Percentiles rank a stretch among this genome's conserved stretches.
Evolutionary conservation across 1,284 basidiomycete genomes (phyloP).

Genomic region (Cryptococcus maquisensis): DNA sequence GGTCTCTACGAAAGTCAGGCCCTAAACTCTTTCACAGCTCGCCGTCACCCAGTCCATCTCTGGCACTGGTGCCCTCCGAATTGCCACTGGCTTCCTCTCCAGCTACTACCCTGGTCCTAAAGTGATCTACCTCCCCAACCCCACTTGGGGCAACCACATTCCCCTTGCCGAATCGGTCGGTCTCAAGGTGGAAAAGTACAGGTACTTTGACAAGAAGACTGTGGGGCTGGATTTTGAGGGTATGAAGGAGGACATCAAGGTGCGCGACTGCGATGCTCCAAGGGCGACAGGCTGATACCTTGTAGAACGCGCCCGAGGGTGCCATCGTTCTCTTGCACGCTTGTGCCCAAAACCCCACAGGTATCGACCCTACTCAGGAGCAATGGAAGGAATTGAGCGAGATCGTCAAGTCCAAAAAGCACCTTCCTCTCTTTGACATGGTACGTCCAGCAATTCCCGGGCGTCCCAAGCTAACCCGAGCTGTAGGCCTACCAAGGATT

Average conservation of each 20-base stretch:
- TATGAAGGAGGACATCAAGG: conserved; percentile 79
- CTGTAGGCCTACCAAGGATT: conserved; percentile 97
- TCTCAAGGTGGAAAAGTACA: conserved; percentile 85
- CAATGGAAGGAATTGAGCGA: conserved; percentile 93
- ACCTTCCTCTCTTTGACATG: conserved; percentile 60
- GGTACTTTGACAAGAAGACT: conserved; percentile 92
- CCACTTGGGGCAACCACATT: conserved; percentile 98
- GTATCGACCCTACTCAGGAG: conserved; percentile 87
- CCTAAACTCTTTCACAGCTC: conserved; percentile 54
- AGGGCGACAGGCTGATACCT: not conserved
- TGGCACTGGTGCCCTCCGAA: conserved; percentile 94
- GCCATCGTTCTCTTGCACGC: conserved; percentile 40
- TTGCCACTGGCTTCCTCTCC: conserved; percentile 85
- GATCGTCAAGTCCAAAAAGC: conserved; percentile 63
- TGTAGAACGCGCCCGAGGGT: conserved; percentile 49
- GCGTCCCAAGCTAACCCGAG: conserved; percentile 34
- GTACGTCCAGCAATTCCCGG: conserved; percentile 42
- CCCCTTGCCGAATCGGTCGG: conserved; percentile 82
- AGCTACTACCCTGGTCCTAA: conserved; percentile 85
- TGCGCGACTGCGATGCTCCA: conserved; percentile 39
- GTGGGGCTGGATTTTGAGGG: conserved; percentile 91
- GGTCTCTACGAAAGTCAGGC: not conserved
- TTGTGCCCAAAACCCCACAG: conserved; percentile 78
- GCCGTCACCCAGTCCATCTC: conserved; percentile 95
- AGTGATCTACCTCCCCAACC: conserved; percentile 86